Base-by-base conservation (phyloP, 805 yeast species). In the Candida nanaspora region DNA sequence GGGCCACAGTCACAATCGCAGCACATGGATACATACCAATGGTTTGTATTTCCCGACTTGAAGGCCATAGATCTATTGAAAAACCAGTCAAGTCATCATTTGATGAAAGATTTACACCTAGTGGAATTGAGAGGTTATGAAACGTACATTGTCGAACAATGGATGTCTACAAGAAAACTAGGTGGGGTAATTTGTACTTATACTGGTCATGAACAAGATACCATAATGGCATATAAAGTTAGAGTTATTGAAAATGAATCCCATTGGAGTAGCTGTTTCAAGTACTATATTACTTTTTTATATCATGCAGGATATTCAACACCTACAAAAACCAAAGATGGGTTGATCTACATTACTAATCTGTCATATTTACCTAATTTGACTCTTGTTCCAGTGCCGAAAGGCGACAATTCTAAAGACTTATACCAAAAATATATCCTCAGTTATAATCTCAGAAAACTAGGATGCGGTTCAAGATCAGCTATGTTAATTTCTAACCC, bases 61-160 rank as follows among this genome's bases (percentile, higher is more conserved):
- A 68, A 70, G 40, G 81, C 82, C 0, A 63, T 78, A 18, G 67
- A 69, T 27, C 61, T 66, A 36, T 62, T 80, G 13, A 49, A 43
- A 31, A 41, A 39, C 64, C 65, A 43, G 52, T 68, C 39, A 70
- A 66, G 33, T 61, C 67, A 43, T 51, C 61, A 3, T 4, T 41
- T 8, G 13, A 56, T 59, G 36, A 45, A 49, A 20, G 42, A 69
- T 11, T 46, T 70, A 28, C 75, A 74, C 35, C 70, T 68, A 40
- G 60, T 78, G 4, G 63, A 61, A 9, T 67, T 82, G 20, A 51
- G 67, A 1, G 98, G 98, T 2, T 87, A 83, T 56, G 98, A 93
- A 60, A 74, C 85, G 14, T 93, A 93, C 57, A 69, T 93, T 30
- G 95, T 91, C 10, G 98, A 93, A 58, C 97, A 91, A 59, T 93